Percentiles rank a stretch among this genome's conserved stretches.
Evolutionary conservation across 2,329 filamentous ascomycete species (phyloP).

Genomic region (Ramularia collo-cygni): DNA sequence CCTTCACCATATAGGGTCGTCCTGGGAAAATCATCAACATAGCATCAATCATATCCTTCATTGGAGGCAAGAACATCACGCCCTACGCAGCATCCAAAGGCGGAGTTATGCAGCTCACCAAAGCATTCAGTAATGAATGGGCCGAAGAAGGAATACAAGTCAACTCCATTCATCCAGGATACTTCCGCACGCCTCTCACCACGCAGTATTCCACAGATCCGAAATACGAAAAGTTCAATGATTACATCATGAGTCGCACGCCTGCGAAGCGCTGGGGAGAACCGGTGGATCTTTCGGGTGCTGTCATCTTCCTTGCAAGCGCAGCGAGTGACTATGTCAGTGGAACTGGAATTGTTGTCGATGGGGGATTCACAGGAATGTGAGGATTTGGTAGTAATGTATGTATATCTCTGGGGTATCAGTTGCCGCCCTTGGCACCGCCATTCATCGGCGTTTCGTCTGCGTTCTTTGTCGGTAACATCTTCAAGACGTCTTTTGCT

Average conservation of each 20-base stretch:
- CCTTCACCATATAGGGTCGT: slow-evolving; percentile 12
- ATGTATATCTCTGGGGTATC: too few species aligned
- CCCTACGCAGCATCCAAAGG: slow-evolving; percentile 83
- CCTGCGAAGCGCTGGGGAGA: slow-evolving; percentile 75
- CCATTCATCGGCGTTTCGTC: too few species aligned
- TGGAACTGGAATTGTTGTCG: slow-evolving; percentile 72
- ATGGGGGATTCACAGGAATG: slow-evolving; percentile 58
- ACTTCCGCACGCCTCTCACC: slow-evolving; percentile 20
- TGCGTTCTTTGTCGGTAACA: too few species aligned
- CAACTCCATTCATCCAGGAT: slow-evolving; percentile 76
- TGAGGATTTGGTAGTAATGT: background rate
- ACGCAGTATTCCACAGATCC: slow-evolving; percentile 20
- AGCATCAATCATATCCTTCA: slow-evolving; percentile 20
- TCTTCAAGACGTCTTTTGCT: too few species aligned
- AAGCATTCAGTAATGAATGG: slow-evolving; percentile 82
- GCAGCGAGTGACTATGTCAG: slow-evolving; percentile 69
- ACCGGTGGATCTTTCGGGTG: slow-evolving; percentile 81
- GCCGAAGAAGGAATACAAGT: slow-evolving; percentile 66
- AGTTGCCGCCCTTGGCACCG: too few species aligned
- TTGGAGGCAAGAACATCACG: slow-evolving; percentile 60
- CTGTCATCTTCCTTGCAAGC: slow-evolving; percentile 68
- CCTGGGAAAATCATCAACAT: slow-evolving; percentile 25
- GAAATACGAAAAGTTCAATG: slow-evolving; percentile 44
- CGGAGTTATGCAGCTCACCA: slow-evolving; percentile 74
- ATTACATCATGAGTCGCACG: slow-evolving; percentile 70